Conservation (phyloP, 805 yeast species). For the Schwanniomyces yamadae region DNA sequence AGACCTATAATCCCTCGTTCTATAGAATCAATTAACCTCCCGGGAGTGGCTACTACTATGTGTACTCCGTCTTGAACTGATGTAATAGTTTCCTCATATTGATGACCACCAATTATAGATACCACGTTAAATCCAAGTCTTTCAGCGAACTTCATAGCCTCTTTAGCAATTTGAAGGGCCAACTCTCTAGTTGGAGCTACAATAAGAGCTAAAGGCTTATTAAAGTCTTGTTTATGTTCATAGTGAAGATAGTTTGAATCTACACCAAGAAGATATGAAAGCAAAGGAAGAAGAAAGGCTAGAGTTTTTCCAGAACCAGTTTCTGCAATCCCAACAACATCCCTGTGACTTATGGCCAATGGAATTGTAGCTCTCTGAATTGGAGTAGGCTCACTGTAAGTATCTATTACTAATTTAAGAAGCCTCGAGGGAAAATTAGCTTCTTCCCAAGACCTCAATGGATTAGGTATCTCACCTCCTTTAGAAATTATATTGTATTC, state of each 20-base stretch:
- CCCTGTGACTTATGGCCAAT: constrained; percentile 54
- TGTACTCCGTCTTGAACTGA: constrained; percentile 66
- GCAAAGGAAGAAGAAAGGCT: constrained; percentile 73
- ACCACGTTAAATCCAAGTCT: constrained; percentile 46
- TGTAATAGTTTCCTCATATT: constrained; percentile 68
- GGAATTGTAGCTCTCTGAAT: constrained; percentile 91
- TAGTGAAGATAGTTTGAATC: constrained; percentile 31
- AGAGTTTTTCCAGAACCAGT: constrained; percentile 97
- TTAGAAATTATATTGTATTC: constrained; percentile 67
- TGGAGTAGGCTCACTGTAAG: constrained; percentile 75
- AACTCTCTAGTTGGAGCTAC: constrained; percentile 93
- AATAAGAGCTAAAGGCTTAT: constrained; percentile 74
- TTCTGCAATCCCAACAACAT: constrained; percentile 87
- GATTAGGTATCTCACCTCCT: constrained; percentile 47
- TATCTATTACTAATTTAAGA: constrained; percentile 29
- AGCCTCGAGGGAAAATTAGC: constrained; percentile 35
- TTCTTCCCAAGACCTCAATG: constrained; percentile 77
- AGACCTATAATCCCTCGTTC: constrained; percentile 65
- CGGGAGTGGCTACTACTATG: constrained; percentile 91
- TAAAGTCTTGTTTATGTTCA: constrained; percentile 47
- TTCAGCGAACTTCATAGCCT: constrained; percentile 53
- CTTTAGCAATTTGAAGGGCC: constrained; percentile 79
- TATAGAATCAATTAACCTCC: constrained; percentile 78
- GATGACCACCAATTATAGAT: constrained; percentile 87
- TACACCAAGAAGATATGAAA: constrained; percentile 47